A percentile compares a stretch with the other conserved stretches of the same genome.
Conservation (phyloP, 2,329 filamentous ascomycete species). For the Hawksworthiomyces lignivorus region DNA sequence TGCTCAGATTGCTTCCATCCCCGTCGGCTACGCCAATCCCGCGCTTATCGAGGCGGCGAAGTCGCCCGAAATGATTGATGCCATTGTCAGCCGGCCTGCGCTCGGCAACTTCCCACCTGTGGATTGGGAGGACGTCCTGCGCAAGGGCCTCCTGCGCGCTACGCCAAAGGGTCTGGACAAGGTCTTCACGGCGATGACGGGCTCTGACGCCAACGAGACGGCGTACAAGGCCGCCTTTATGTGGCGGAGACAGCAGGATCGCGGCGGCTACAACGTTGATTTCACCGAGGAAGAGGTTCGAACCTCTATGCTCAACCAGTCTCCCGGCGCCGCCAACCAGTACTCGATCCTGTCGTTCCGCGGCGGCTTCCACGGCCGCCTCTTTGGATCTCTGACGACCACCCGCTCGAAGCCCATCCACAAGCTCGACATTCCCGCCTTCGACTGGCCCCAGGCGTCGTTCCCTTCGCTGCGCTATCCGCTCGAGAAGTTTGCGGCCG, state of each 20-base stretch:
- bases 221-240: constrained; percentile 96
- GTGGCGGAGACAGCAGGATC: constrained; percentile 74
- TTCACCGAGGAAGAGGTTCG: constrained; percentile 71
- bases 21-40: constrained; percentile 87
- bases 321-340: constrained; percentile 60
- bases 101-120: constrained; percentile 84
- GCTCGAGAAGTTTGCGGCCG: constrained; percentile 66
- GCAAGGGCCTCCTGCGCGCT: constrained; percentile 70
- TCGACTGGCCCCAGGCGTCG: constrained; percentile 87
- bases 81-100: constrained; percentile 81
- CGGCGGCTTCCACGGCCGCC: constrained; percentile 80
- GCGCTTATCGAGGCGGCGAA: constrained; percentile 60
- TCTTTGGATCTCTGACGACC: constrained; percentile 80
- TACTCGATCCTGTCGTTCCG: constrained; percentile 86
- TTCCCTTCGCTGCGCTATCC: constrained; percentile 85
- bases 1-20: constrained; percentile 87
- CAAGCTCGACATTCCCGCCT: constrained; percentile 90
- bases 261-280: constrained; percentile 67
- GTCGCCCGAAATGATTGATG: constrained; percentile 69
- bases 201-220: constrained; percentile 87
- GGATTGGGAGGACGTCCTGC: constrained; percentile 74
- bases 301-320: constrained; percentile 70
- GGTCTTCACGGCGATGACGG: constrained; percentile 83
- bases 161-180: constrained; percentile 77
- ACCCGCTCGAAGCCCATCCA: constrained; percentile 91